These are phyloP conservation scores for Saccharomyces kudriavzevii DNA, from an alignment of 805 yeast genomes.

Conservation along the genomic window DNA sequence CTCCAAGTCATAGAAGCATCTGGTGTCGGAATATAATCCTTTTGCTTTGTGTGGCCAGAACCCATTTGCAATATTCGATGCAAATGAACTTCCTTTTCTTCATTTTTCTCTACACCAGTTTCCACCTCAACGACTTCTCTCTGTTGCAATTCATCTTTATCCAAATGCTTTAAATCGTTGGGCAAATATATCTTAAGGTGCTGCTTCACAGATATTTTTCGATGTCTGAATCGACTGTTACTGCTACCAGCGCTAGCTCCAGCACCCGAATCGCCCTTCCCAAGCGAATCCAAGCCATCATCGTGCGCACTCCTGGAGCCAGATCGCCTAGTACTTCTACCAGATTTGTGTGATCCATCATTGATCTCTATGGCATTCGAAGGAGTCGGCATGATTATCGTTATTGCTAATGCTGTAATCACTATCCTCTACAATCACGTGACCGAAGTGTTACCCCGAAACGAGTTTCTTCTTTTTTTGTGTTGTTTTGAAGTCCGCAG, in stretches of 20 bases:
- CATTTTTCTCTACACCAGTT: constrained; percentile 96
- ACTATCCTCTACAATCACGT: background rate
- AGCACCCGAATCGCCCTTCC: constrained; percentile 1
- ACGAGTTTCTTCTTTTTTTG: background rate
- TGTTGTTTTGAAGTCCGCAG: background rate
- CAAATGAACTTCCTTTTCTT: constrained; percentile 93
- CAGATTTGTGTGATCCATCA: background rate
- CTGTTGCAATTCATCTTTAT: constrained; percentile 47
- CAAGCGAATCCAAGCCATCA: background rate
- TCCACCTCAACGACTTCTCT: constrained; percentile 85
- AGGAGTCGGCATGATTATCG: constrained; percentile 9
- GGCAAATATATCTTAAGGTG: constrained; percentile 70
- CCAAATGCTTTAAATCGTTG: constrained; percentile 71
- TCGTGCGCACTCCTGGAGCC: background rate
- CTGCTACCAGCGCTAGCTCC: constrained; percentile 32
- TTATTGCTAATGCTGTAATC: background rate
- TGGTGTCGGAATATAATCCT: constrained; percentile 83
- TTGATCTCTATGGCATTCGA: constrained; percentile 1
- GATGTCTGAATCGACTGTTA: constrained; percentile 75
- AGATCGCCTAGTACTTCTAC: constrained; percentile 5
- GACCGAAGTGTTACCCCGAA: background rate
- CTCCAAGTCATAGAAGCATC: constrained; percentile 82
- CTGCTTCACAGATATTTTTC: constrained; percentile 90
- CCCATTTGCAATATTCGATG: constrained; percentile 79
- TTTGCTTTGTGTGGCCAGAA: constrained; percentile 30